Evolutionary conservation across 73 alveolate genomes (phyloP), one percentile per base, ranked within the genome.

Genomic region (Tetrahymena elliotti): DNA sequence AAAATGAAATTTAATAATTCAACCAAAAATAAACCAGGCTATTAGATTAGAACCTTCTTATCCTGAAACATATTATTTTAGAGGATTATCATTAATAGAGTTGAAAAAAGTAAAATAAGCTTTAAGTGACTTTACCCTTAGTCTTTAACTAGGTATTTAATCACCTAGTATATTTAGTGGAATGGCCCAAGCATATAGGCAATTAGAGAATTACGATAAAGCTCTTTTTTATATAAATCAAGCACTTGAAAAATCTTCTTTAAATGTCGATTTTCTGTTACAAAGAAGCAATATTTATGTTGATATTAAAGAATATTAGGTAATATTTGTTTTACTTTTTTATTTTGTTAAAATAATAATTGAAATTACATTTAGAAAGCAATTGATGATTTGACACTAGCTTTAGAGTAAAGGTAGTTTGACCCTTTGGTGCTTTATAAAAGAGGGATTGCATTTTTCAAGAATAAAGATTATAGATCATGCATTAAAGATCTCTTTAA

Each of bases 21-120:
- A 8, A 47, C 82, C 20, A 47, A 47, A 47, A 6, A 47, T 27
- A 0, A 47, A 47, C 13, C 10, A 68, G 88, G 99, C 99, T 3
- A 92, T 98, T 1, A 96, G 96, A 82, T 38, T 97, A 41, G 98
- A 98, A 40, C 96, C 96, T 16, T 93, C 95, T 8, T 93, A 93
- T 38, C 97, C 98, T 2, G 98, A 97, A 27, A 97, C 99, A 4
- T 98, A 97, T 93, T 97, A 97, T 41, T 96, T 93, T 39, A 94
- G 99, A 96, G 99, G 99, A 27, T 92, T 98, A 83, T 97, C 99
- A n/a, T 93, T 96, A 84, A 94, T 98, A 83, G 96, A 97, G 83
- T 53, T 97, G 33, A 96, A 97, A 36, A 84, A 95, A 24, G 96
- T 94, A 38, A 95, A 95, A 35, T 98, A 96, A 38, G 99, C 99